Percentiles rank a stretch among this genome's conserved stretches.
Evolutionary conservation across 1,139 yeast species (phyloP).

Genomic region (Scheffersomyces segobiensis): DNA sequence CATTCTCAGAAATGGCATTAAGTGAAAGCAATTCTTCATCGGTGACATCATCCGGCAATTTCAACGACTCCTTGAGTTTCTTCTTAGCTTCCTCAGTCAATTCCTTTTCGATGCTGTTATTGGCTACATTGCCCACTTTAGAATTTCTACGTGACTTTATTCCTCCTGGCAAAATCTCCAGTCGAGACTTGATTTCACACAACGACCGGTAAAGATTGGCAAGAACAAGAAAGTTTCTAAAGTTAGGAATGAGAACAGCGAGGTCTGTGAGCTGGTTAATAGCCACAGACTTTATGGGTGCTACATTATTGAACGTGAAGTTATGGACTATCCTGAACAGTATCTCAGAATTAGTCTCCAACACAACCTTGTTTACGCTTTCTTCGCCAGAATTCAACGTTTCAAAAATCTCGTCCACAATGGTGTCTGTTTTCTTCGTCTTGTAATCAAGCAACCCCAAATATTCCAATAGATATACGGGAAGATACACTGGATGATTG

Average conservation of each 20-base stretch:
- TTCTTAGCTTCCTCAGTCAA: constrained; percentile 24
- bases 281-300: constrained; percentile 22
- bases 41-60: constrained; percentile 36
- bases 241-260: constrained; percentile 24
- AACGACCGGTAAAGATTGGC: constrained; percentile 16
- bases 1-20: constrained; percentile 27
- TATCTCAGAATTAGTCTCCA: constrained; percentile 8
- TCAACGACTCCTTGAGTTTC: constrained; percentile 37
- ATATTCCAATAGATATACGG: constrained; percentile 30
- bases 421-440: constrained; percentile 1
- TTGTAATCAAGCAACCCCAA: constrained; percentile 23
- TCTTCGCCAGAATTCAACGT: constrained; percentile 21
- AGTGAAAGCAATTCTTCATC: constrained; percentile 43
- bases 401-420: constrained; percentile 12
- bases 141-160: constrained; percentile 9
- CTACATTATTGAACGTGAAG: constrained; percentile 7
- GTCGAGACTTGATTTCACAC: neutral
- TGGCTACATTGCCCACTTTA: constrained; percentile 3
- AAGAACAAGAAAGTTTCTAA: constrained; percentile 34
- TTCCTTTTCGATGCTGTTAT: constrained; percentile 7
- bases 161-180: constrained; percentile 1
- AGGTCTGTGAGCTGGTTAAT: constrained; percentile 27
- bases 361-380: constrained; percentile 1
- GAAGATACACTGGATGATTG: constrained; percentile 27
- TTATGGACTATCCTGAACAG: constrained; percentile 7